Base-by-base conservation (phyloP, 1,284 basidiomycete genomes). In the Bjerkandera adusta region DNA sequence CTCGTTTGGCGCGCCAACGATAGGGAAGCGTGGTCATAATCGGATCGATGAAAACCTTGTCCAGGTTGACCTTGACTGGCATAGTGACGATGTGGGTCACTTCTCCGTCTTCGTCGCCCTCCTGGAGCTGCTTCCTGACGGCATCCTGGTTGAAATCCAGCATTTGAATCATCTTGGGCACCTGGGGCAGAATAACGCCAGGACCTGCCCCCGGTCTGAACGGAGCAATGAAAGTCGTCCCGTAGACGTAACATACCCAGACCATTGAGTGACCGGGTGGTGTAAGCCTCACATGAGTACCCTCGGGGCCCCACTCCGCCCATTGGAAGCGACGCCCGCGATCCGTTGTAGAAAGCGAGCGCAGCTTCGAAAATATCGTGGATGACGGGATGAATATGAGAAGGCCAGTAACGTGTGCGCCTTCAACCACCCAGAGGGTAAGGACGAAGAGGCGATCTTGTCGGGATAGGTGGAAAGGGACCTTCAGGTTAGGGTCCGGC, bases 191-290 rank as follows among this genome's bases (percentile, higher is more conserved):
- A 10, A 32, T 16, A 8, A 37, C 5, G n/a, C 34, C 35, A 33
- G 27, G 44, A 46, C 33, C 24, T 7, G 8, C 55, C 45, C 48
- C 51, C n/a, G 40, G 25, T 35, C 50, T 42, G 47, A 36, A 58
- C 41, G 53, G 58, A 43, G 52, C 67, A 51, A 65, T 70, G 47
- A 68, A 79, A 47, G 68, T 69, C 35, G 69, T 70, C 12, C 81
- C 81, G 56, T 70, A 73, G 21, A 81, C 73, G 54, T 77, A 80
- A 64, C 82, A 85, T 5, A 79, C 76, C 78, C 78, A 85, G 15
- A 68, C 59, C 13, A 61, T 47, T 27, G 72, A 73, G 36, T 68
- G 68, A 24, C 55, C 54, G 10, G 57, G 56, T 24, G 54, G 55
- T 7, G 63, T 60, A 8, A 51, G 50, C 25, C 76, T 53, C 51